Percentiles rank a stretch among this genome's conserved stretches.
Evolutionary conservation across 2,329 filamentous ascomycete genomes (phyloP).

Genomic region (Penicillium sp.): DNA sequence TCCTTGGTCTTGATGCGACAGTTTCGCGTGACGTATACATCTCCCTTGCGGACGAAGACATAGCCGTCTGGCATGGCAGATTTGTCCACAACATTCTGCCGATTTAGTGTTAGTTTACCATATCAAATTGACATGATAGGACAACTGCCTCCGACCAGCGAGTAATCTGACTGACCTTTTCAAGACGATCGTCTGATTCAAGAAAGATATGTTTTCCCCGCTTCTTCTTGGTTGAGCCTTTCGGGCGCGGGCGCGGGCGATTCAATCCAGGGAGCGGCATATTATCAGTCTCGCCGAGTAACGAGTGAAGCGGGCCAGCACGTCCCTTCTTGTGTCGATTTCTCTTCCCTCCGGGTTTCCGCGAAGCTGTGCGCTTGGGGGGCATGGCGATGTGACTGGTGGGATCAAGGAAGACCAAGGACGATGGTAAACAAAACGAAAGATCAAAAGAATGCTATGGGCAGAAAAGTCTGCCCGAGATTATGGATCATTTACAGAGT

Average conservation of each 20-base stretch:
- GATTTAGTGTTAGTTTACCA: neutral
- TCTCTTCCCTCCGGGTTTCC: neutral
- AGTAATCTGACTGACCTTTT: conserved; percentile 28
- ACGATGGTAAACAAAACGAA: neutral
- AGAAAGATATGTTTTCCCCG: conserved; percentile 14
- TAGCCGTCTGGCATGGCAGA: conserved; percentile 37
- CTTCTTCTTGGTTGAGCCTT: conserved; percentile 6
- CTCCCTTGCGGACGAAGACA: conserved; percentile 47
- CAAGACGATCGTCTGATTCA: conserved; percentile 29
- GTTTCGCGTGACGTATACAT: conserved; percentile 49
- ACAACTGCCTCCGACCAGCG: neutral
- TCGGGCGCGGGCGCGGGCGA: neutral
- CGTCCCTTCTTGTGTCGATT: neutral
- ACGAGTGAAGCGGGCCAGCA: neutral
- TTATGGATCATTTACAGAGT: no score
- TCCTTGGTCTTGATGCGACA: conserved; percentile 44
- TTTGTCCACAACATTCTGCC: conserved; percentile 37
- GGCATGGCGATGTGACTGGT: neutral
- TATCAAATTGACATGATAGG: neutral
- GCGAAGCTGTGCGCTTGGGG: neutral
- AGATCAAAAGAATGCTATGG: no score
- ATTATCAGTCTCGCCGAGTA: neutral
- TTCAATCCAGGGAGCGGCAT: neutral
- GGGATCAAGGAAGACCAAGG: neutral
- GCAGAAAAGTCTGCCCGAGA: neutral